phyloP scores from a whole-genome alignment of 345 rosid genomes.

The Stellera chamaejasme region DNA sequence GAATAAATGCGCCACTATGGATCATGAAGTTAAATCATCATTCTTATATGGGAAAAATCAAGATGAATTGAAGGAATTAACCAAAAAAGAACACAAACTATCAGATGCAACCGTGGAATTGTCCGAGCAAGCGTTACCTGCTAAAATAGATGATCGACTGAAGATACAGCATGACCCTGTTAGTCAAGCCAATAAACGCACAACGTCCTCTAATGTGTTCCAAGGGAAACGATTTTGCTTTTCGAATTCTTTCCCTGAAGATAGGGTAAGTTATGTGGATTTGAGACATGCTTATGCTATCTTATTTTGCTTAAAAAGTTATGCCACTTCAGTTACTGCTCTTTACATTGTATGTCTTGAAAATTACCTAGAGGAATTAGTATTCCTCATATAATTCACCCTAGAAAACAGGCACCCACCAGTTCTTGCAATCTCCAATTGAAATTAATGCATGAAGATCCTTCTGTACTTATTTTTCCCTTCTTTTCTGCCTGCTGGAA shows the following conservation, averaged over 20 bases:
- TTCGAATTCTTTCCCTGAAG: constrained; percentile 70
- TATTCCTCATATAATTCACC: too few species aligned
- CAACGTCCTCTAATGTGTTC: constrained; percentile 41
- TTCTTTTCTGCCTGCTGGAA: too few species aligned
- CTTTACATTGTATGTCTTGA: background rate
- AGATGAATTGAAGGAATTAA: constrained; percentile 27
- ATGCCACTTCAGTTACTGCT: background rate
- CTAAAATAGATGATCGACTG: constrained; percentile 25
- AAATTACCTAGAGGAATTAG: background rate
- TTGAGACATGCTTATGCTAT: constrained; percentile 3
- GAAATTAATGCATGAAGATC: too few species aligned
- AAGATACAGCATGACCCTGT: constrained; percentile 26
- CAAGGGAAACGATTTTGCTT: constrained; percentile 69
- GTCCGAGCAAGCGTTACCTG: constrained; percentile 21
- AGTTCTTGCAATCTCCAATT: too few species aligned
- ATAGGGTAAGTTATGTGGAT: constrained; percentile 54
- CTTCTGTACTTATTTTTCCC: too few species aligned
- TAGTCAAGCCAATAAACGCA: constrained; percentile 23
- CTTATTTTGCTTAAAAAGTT: background rate
- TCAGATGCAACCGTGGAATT: constrained; percentile 22
- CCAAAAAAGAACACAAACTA: constrained; percentile 13
- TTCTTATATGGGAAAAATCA: constrained; percentile 26
- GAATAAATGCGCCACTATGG: constrained; percentile 22
- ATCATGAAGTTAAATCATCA: constrained; percentile 22
- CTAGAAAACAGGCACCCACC: too few species aligned